Evolutionary conservation across 495 filamentous ascomycete genomes (phyloP).

Genomic region (Schizothecium vesticola): DNA sequence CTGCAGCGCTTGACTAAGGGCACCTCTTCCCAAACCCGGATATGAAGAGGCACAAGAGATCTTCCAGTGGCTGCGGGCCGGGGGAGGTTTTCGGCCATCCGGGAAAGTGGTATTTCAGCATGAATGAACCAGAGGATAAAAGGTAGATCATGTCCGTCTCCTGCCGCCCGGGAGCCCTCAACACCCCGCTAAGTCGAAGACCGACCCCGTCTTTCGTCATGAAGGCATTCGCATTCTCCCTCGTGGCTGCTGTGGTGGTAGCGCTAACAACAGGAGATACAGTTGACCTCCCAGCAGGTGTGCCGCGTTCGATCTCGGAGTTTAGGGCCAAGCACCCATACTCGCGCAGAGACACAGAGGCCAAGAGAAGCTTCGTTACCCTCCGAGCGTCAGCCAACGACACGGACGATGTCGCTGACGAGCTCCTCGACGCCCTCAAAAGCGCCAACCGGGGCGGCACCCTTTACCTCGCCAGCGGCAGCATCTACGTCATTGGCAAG

Average conservation of each 20-base stretch:
- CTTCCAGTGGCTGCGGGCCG: background rate
- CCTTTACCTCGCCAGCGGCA: constrained; percentile 44
- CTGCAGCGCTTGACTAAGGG: background rate
- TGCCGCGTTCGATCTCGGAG: constrained; percentile 27
- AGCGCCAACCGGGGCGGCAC: constrained; percentile 51
- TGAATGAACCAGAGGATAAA: background rate
- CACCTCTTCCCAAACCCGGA: background rate
- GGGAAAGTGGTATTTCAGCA: background rate
- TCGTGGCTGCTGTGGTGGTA: background rate
- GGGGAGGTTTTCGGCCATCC: background rate
- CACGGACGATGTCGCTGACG: constrained; percentile 48
- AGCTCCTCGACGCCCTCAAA: constrained; percentile 48
- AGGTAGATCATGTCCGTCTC: background rate
- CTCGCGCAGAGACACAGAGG: constrained; percentile 4
- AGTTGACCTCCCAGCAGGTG: constrained; percentile 20
- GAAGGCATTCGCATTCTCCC: background rate
- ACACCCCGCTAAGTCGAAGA: background rate
- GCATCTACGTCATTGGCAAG: constrained; percentile 52
- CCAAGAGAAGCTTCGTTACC: constrained; percentile 36
- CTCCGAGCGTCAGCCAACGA: constrained; percentile 49
- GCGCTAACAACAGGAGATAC: background rate
- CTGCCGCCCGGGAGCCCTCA: background rate
- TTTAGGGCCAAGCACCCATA: constrained; percentile 30
- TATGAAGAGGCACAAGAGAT: background rate
- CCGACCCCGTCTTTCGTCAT: background rate